Conservation (phyloP, 1,284 basidiomycete genomes). For the Cutaneotrichosporon curvatum region DNA sequence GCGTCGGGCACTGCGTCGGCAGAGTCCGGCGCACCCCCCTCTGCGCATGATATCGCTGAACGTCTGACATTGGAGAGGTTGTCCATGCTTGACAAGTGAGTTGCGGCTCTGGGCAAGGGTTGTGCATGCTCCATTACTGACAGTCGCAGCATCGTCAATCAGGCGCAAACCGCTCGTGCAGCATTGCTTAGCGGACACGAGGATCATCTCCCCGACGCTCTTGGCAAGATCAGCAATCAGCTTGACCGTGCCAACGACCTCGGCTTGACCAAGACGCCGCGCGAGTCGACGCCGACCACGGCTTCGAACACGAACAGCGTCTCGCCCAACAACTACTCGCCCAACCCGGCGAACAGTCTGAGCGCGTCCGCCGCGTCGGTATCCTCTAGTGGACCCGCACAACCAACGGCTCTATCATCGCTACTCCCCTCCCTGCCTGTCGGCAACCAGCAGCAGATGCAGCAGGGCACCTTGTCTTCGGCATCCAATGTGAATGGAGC, state of each 20-base stretch:
- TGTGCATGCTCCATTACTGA: too few species aligned
- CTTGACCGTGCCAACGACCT: constrained; percentile 38
- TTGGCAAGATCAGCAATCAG: constrained; percentile 35
- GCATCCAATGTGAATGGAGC: neutral
- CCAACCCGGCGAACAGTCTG: constrained; percentile 8
- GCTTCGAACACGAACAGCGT: constrained; percentile 22
- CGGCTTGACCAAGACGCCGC: constrained; percentile 28
- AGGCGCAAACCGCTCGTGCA: constrained; percentile 34
- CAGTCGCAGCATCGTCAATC: constrained; percentile 30
- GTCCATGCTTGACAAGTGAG: constrained; percentile 37
- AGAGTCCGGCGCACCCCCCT: neutral
- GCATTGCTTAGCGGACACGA: constrained; percentile 36
- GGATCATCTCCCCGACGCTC: constrained; percentile 29
- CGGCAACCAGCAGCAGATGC: constrained; percentile 6
- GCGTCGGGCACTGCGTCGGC: constrained; percentile 2
- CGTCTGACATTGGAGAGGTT: constrained; percentile 19
- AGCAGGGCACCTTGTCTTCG: neutral
- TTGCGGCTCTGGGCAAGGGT: constrained; percentile 3
- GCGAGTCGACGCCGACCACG: constrained; percentile 22
- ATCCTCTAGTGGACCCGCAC: too few species aligned
- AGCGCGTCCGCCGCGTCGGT: constrained; percentile 1
- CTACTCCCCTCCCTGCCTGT: constrained; percentile 32
- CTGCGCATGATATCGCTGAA: constrained; percentile 11
- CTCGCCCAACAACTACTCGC: constrained; percentile 27
- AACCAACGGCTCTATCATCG: neutral